phyloP scores from a whole-genome alignment of 2,329 filamentous ascomycete genomes.

The Neonectria faginata region DNA sequence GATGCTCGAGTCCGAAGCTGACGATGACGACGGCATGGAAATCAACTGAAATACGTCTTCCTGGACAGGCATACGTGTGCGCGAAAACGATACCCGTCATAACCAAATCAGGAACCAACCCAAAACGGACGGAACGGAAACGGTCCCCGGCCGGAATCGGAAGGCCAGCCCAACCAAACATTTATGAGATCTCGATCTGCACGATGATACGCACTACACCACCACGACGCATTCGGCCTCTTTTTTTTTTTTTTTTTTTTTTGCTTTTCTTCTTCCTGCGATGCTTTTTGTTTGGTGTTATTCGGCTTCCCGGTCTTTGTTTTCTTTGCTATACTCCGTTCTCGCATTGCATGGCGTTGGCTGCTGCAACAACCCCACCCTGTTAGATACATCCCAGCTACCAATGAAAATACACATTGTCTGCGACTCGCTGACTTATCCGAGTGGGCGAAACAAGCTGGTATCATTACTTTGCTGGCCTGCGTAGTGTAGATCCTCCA shows the following conservation, averaged over 20 bases:
- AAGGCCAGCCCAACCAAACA: conserved; percentile 1
- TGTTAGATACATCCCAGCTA: conserved; percentile 14
- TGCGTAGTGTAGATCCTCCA: background rate
- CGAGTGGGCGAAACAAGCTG: background rate
- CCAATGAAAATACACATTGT: conserved; percentile 11
- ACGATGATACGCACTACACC: conserved; percentile 20
- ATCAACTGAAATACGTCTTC: conserved; percentile 53
- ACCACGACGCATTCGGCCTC: conserved; percentile 10
- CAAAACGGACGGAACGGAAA: background rate
- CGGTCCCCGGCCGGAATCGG: background rate
- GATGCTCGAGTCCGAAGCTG: conserved; percentile 66
- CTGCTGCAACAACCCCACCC: conserved; percentile 6
- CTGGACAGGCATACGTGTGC: background rate
- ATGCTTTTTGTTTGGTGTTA: background rate
- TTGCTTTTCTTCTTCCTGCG: conserved; percentile 7
- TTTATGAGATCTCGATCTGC: conserved; percentile 23
- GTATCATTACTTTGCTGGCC: background rate
- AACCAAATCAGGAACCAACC: background rate
- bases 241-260: conserved; percentile 1
- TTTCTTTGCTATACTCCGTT: background rate
- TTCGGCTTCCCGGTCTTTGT: background rate
- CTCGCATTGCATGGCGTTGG: conserved; percentile 38
- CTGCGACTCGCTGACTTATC: conserved; percentile 2
- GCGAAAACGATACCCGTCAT: conserved; percentile 19
- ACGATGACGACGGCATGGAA: conserved; percentile 74